Evolutionary conservation across 2,329 filamentous ascomycete genomes (phyloP).

Genomic region (Aspergillus amoenus): DNA sequence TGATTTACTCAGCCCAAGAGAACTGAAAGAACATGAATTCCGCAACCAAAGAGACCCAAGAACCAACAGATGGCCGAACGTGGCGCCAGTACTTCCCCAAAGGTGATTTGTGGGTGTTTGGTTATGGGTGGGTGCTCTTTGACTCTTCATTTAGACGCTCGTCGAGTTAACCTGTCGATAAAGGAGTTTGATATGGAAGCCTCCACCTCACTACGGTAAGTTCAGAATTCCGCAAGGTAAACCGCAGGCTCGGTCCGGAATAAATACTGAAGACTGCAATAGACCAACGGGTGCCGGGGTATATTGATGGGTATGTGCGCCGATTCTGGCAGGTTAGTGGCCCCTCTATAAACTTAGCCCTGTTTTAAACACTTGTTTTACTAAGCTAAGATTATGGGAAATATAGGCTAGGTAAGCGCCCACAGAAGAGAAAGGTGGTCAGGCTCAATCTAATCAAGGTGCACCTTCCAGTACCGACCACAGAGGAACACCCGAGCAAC

Average conservation of each 20-base stretch:
- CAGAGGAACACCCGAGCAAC: constrained; percentile 81
- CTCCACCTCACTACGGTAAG: constrained; percentile 89
- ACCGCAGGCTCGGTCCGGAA: background rate
- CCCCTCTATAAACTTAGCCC: background rate
- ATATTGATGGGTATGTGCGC: constrained; percentile 89
- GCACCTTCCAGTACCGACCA: constrained; percentile 74
- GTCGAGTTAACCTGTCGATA: constrained; percentile 10
- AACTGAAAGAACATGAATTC: constrained; percentile 1
- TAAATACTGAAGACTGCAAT: constrained; percentile 2
- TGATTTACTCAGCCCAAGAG: background rate
- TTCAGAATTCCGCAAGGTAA: background rate
- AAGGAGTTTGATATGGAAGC: constrained; percentile 97
- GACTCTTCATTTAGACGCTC: background rate
- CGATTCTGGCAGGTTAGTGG: constrained; percentile 91
- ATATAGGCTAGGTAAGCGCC: constrained; percentile 32
- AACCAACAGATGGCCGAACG: constrained; percentile 33
- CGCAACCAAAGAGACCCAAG: constrained; percentile 19
- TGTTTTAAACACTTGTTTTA: background rate
- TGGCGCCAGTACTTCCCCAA: constrained; percentile 47
- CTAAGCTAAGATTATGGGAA: background rate
- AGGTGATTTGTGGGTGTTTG: constrained; percentile 90
- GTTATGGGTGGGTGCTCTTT: constrained; percentile 73
- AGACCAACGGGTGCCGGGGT: constrained; percentile 86
- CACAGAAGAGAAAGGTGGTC: background rate
- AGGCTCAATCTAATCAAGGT: constrained; percentile 9